A percentile compares a stretch with the other conserved stretches of the same genome.
phyloP scores from a whole-genome alignment of 805 yeast genomes.

The Nakazawaea ambrosiae region DNA sequence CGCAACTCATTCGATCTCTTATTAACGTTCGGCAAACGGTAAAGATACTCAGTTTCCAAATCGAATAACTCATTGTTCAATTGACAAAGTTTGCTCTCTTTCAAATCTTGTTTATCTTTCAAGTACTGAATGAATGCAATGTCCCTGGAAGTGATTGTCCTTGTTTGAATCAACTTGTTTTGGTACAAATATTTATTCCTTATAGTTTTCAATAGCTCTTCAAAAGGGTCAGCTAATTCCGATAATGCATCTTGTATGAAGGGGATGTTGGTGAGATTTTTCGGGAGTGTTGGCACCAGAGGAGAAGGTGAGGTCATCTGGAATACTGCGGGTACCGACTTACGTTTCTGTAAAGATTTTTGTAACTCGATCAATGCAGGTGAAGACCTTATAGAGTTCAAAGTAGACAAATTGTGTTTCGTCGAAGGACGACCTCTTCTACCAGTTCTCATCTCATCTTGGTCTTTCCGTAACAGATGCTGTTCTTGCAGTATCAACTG shows the following conservation, averaged over 20 bases:
- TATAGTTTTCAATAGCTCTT: constrained; percentile 9
- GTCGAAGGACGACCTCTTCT: no score
- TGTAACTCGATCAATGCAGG: no score
- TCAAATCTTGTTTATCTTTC: constrained; percentile 6
- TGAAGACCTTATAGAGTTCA: no score
- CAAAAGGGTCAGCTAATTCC: constrained; percentile 12
- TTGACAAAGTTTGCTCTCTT: background rate
- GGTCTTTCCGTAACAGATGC: no score
- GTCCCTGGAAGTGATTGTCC: background rate
- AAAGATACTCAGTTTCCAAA: constrained; percentile 2
- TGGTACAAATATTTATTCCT: constrained; percentile 11
- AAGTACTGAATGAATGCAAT: constrained; percentile 5
- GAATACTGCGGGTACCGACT: no score
- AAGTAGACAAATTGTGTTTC: no score
- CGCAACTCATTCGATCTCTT: background rate
- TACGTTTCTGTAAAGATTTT: no score
- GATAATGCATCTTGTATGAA: constrained; percentile 19
- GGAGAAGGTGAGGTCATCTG: no score
- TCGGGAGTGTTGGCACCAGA: no score
- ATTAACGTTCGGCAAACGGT: background rate
- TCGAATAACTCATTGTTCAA: background rate
- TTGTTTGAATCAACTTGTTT: constrained; percentile 1
- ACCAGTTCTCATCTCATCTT: no score
- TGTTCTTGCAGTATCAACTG: no score
- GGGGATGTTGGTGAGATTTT: constrained; percentile 14